Base-by-base conservation (phyloP, 192 early-diverging fungal species). In the Coemansia reversa region DNA sequence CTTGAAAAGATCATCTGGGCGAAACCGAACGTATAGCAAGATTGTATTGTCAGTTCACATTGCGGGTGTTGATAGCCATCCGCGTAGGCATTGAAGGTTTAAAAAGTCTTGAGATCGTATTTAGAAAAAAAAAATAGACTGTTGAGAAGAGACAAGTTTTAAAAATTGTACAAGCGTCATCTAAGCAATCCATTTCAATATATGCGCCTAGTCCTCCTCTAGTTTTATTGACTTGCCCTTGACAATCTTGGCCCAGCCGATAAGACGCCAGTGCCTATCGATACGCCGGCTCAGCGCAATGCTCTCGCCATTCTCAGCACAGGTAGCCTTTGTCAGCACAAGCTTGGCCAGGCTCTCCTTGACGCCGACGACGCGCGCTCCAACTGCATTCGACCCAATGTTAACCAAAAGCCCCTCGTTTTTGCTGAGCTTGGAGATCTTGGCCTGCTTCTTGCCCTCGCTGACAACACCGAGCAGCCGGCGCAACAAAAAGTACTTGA, bases 221-320 rank as follows among this genome's bases (percentile, higher is more conserved):
- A 73, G 51, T 54, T 70, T 72, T 20, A 74, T 54, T 20, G 69
- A 50, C 70, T 67, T 82, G 69, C 96, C 95, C 60, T 90, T 87
- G 72, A 89, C 92, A 76, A 98, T 96, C 63, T 87, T 92, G 63
- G 96, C 97, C 97, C 97, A 99, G 65, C 97, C 97, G 76, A 99
- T 97, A 69, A 99, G 84, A 79, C 93, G 92, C 97, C 97, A 99
- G 82, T 96, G 92, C 82, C 93, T 92, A 67, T 96, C 94, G 74
- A 98, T 97, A 82, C 95, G 89, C 75, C 97, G 81, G 58, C 92
- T 93, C 45, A 98, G 77, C 2, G 97, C 95, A 65, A 99, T 93
- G 84, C 94, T 98, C 69, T 98, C 96, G 56, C 90, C 91, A 27
- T 91, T 84, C 73, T 99, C 96, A 47, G 96, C 95, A 83, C 97